Evolutionary conservation across 2,329 filamentous ascomycete species (phyloP), one percentile per base, ranked within the genome.

Genomic region (Monosporascus ibericus): DNA sequence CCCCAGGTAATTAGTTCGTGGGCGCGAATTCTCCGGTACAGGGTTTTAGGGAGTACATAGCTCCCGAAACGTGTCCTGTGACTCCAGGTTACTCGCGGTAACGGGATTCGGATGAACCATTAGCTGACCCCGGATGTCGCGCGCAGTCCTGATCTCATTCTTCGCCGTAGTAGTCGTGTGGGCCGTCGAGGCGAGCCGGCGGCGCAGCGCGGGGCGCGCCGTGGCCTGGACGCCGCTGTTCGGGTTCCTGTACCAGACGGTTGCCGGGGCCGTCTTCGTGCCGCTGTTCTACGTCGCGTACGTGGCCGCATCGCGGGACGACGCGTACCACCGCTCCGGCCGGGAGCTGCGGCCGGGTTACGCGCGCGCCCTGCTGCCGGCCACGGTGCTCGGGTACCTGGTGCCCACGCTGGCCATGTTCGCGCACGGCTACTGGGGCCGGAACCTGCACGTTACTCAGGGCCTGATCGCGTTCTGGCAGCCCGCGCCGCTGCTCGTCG

Each of bases 391-490:
- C 9, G 63, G 62, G 11, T 66, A 65, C 34, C 60, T 65, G 15
- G 49, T 61, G 18, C 63, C 64, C 1, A 64, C 62, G 1, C 40
- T 61, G 2, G 58, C 56, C 2, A 51, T 65, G 56, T 66, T 57
- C 51, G n/a, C 52, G 1, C 60, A 42, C 20, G 39, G 39, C 17
- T 20, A 42, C 60, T 1, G 53, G 51, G 50, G 37, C 52, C 25
- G 49, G 50, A 44, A 38, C 51, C 52, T 47, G 48, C n/a, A 60
- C 53, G 17, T 38, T 5, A 50, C 48, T 48, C 60, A 66, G 47
- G 54, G 58, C 52, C 44, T 64, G 18, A 59, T 58, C 8, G 60
- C 61, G 18, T 47, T 65, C 46, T 66, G 64, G 64, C 64, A 66
- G 53, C 54, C 56, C 1, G 52, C 60, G 15, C 63, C 63, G 3